Base-by-base conservation (phyloP, 192 early-diverging fungal species). In the Chytriomyces hyalinus region DNA sequence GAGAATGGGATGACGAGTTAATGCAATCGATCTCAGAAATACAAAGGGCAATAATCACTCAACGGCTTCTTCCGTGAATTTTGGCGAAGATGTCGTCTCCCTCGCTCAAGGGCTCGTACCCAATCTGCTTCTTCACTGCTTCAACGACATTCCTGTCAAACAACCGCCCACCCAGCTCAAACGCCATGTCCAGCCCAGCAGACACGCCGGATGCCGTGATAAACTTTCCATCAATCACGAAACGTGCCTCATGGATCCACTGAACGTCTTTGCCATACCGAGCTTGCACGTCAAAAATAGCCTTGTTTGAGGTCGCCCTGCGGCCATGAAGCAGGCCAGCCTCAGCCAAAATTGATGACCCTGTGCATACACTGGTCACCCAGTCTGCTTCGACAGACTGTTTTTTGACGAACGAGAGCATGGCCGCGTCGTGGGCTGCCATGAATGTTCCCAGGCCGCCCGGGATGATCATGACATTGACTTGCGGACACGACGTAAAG, bases 291-390 rank as follows among this genome's bases (percentile, higher is more conserved):
- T 66, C 62, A 28, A 59, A 84, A 2, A 51, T 59, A 20, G 64
- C 67, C 67, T 84, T 84, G 78, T 84, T 84, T 6, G 65, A 73
- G 6, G 83, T 84, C 1, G 83, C 83, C 28, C 49, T 66, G 13
- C 45, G 20, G 8, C 74, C 66, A 62, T 70, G 71, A 9, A 84
- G 63, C 3, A 81, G 49, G 8, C 83, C 80, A 6, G 80, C 67
- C 4, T 48, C 68, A 20, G 78, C 83, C 9, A 82, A 48, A 26
- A 82, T 45, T 10, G 65, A 20, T 4, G 71, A 76, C 13, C 83
- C 83, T n/a, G 80, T 79, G 80, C 83, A 84, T 26, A 84, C 78
- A 15, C 47, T 62, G 15, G 51, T 49, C 17, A 84, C 67, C 22
- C 44, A 47, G 22, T 49, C 20, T 6, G 51, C 61, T 20, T 28